These are phyloP conservation scores for Capronia epimyces DNA, from an alignment of 2,329 filamentous ascomycete species.

Conservation along the genomic window DNA sequence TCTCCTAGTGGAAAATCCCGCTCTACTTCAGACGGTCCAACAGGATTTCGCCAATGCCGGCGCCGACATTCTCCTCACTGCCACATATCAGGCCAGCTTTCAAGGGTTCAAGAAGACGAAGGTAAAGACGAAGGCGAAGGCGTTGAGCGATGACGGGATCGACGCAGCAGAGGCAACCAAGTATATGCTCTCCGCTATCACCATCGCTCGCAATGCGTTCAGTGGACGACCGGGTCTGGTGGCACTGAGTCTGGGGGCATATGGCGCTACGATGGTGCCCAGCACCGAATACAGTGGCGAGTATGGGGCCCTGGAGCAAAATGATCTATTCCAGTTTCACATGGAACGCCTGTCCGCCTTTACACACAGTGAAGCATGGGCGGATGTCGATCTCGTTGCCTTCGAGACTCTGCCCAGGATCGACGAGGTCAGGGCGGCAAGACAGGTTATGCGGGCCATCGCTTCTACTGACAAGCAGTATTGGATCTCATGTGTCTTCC, in stretches of 20 bases:
- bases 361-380: slow-evolving; percentile 36
- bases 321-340: slow-evolving; percentile 54
- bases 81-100: slow-evolving; percentile 61
- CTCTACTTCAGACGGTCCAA: slow-evolving; percentile 53
- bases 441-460: slow-evolving; percentile 39
- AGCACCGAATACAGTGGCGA: slow-evolving; percentile 60
- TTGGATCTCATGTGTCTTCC: slow-evolving; percentile 62
- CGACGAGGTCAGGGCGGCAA: slow-evolving; percentile 57
- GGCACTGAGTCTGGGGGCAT: slow-evolving; percentile 60
- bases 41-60: slow-evolving; percentile 52
- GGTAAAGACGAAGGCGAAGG: slow-evolving; percentile 45
- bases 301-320: slow-evolving; percentile 47
- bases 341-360: slow-evolving; percentile 51
- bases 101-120: slow-evolving; percentile 53
- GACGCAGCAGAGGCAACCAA: slow-evolving; percentile 27
- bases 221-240: slow-evolving; percentile 39
- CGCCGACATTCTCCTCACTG: slow-evolving; percentile 60
- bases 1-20: slow-evolving; percentile 52
- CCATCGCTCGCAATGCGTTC: slow-evolving; percentile 36
- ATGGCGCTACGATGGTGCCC: slow-evolving; percentile 62
- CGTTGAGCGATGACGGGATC: slow-evolving; percentile 13
- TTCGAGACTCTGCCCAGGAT: slow-evolving; percentile 62
- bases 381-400: slow-evolving; percentile 51
- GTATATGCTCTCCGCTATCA: slow-evolving; percentile 36
- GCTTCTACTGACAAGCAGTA: slow-evolving; percentile 43